Evolutionary conservation across 208 protist species (phyloP).

Genomic region (Crithidia fasciculata): DNA sequence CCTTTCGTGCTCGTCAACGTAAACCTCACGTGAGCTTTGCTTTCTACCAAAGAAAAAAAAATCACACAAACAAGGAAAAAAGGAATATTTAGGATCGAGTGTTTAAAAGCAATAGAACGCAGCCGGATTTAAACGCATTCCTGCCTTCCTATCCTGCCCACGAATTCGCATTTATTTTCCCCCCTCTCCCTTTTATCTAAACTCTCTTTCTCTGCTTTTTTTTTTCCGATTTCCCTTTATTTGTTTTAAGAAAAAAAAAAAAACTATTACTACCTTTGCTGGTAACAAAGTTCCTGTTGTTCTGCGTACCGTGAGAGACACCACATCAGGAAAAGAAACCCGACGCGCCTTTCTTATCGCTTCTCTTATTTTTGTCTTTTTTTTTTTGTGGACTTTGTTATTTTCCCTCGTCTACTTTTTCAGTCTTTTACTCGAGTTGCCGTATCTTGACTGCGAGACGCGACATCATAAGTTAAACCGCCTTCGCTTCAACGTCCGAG

Average conservation of each 20-base stretch:
- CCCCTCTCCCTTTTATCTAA: background rate
- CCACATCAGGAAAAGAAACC: too few species aligned
- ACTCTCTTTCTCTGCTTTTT: background rate
- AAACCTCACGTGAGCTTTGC: too few species aligned
- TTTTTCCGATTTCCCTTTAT: background rate
- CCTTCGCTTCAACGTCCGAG: constrained; percentile 9
- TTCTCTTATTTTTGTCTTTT: constrained; percentile 1
- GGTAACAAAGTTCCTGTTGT: background rate
- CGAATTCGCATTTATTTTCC: background rate
- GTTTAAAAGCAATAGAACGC: too few species aligned
- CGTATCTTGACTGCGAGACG: background rate
- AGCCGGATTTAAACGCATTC: background rate
- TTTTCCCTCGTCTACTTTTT: background rate
- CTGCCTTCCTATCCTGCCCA: background rate
- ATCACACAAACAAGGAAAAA: constrained; percentile 5
- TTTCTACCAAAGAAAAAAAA: constrained; percentile 7
- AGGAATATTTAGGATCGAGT: too few species aligned
- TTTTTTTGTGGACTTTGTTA: background rate
- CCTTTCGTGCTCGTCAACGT: too few species aligned
- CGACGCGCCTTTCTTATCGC: background rate
- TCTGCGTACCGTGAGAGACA: background rate
- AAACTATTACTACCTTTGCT: background rate
- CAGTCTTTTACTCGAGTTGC: background rate
- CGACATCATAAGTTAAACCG: background rate
- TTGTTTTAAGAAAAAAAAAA: background rate